These are phyloP conservation scores for Vitis labrusca DNA, from an alignment of 164 flowering plant species.

Conservation along the genomic window DNA sequence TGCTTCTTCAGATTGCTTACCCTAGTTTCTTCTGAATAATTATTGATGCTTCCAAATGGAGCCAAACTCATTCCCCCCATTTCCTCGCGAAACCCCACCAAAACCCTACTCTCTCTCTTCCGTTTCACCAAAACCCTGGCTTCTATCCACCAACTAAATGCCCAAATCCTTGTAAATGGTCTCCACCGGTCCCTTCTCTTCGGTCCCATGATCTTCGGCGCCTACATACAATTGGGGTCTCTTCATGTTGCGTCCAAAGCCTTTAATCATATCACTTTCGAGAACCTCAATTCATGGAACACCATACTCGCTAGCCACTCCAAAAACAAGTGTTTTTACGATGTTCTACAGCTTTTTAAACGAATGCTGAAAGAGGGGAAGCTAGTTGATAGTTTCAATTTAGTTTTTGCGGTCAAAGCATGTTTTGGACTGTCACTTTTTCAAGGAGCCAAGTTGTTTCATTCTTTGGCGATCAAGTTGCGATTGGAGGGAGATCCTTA, in stretches of 20 bases:
- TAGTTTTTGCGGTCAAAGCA: conserved; percentile 18
- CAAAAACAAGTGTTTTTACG: conserved; percentile 18
- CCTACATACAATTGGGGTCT: conserved; percentile 8
- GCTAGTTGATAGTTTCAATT: conserved; percentile 16
- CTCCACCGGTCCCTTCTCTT: conserved; percentile 1
- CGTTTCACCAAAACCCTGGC: background rate
- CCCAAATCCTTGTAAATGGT: conserved; percentile 13
- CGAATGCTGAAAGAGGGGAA: background rate
- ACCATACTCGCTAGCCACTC: background rate
- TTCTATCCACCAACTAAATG: conserved; percentile 13
- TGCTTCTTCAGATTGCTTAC: no score
- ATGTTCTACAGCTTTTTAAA: conserved; percentile 13
- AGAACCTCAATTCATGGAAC: conserved; percentile 19
- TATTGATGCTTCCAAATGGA: background rate
- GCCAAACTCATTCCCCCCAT: background rate
- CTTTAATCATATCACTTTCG: conserved; percentile 9
- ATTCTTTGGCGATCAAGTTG: conserved; percentile 13
- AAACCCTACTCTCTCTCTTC: conserved; percentile 1
- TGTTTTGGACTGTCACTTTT: conserved; percentile 14
- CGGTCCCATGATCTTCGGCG: conserved; percentile 10
- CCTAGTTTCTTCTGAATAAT: background rate
- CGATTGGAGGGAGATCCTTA: conserved; percentile 12
- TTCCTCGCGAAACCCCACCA: background rate
- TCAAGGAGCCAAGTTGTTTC: conserved; percentile 20
- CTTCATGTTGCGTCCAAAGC: background rate